Base-by-base conservation (phyloP, 257 asterid genomes). In the Ballota nigra region DNA sequence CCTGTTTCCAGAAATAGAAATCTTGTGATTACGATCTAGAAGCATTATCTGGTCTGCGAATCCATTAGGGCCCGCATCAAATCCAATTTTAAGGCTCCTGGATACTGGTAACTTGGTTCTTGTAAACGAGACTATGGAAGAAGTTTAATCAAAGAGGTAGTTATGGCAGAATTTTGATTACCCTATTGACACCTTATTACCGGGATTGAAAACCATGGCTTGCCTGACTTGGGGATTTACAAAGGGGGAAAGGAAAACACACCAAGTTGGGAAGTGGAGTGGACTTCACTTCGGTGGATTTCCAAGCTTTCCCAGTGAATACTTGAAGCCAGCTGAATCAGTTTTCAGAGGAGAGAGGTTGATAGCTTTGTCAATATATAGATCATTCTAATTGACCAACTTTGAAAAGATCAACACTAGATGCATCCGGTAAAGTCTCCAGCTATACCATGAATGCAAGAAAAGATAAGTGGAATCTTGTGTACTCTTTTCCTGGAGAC, bases 81-180 rank as follows among this genome's bases (percentile, higher is more conserved):
- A 10, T 31, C 81, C 82, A 29, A 8, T 49, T 51, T 5, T 70
- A 13, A 75, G 23, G 49, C 85, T 80, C 56, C 60, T 68, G 34
- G 72, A 69, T 36, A 45, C 29, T 12, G 82, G 82, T 24, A 80
- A 81, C 62, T 62, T 81, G 26, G 78, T 79, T 53, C 8, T 77
- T 36, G n/a, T n/a, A n/a, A n/a, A n/a, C n/a, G n/a, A n/a, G n/a
- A n/a, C n/a, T n/a, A 65, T 0, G 15, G 63, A 59, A 47, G 8
- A 47, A 22, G 47, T 15, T 49, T 19, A 8, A 6, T n/a, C n/a
- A n/a, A n/a, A n/a, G n/a, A n/a, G n/a, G n/a, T 66, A 29, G 71
- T 0, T 67, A 56, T 79, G 84, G 83, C 81, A 83, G 82, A 80
- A 84, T 45, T 83, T 83, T 4, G 81, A 81, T 23, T 8, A 16